These are phyloP conservation scores for Boletus insuetus DNA, from an alignment of 768 basidiomycete genomes.

Conservation along the genomic window DNA sequence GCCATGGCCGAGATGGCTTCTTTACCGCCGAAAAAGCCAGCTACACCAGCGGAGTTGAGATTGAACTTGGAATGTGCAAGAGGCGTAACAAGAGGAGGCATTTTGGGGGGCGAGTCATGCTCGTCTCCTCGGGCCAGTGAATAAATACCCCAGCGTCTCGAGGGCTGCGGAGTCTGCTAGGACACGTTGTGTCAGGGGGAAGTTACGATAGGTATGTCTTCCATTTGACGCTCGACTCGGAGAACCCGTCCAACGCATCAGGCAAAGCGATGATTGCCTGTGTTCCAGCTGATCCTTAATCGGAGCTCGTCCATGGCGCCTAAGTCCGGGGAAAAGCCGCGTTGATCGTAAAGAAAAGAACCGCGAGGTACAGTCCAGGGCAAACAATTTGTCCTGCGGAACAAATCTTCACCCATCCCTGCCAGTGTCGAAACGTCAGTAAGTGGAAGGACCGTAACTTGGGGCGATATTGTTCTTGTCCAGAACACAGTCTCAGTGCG, in stretches of 20 bases:
- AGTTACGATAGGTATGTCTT: background rate
- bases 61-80: conserved; percentile 8
- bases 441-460: too few species aligned
- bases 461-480: too few species aligned
- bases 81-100: conserved; percentile 14
- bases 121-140: background rate
- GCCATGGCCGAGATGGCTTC: conserved; percentile 37
- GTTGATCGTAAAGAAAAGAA: too few species aligned
- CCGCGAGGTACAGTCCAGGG: too few species aligned
- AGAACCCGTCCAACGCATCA: background rate
- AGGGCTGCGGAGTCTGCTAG: background rate
- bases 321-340: background rate
- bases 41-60: conserved; percentile 32
- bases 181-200: too few species aligned
- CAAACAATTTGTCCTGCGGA: too few species aligned
- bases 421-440: too few species aligned
- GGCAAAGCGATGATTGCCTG: background rate
- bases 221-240: background rate
- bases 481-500: too few species aligned
- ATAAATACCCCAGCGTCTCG: background rate
- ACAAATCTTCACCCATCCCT: too few species aligned
- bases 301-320: background rate
- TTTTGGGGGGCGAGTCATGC: background rate
- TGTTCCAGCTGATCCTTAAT: background rate
- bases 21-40: conserved; percentile 37